Evolutionary conservation across 768 basidiomycete species (phyloP).

Genomic region (Tubosaeta brunneosetosa): DNA sequence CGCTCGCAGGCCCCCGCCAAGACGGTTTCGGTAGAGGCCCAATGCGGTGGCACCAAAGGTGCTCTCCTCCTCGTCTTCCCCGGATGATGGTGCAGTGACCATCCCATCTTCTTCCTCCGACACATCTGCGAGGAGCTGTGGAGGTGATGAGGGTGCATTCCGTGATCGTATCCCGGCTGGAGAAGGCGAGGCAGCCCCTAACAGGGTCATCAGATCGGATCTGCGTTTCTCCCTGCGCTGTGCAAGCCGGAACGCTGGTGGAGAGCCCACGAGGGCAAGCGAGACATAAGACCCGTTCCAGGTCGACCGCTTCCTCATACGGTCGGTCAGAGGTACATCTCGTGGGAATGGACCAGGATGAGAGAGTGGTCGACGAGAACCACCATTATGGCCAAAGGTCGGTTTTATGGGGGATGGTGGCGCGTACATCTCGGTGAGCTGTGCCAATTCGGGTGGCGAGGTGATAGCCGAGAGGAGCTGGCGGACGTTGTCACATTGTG

Average conservation of each 20-base stretch:
- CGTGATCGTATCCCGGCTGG: conserved; percentile 27
- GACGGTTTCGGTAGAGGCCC: conserved; percentile 52
- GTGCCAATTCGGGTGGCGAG: conserved; percentile 63
- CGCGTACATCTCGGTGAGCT: conserved; percentile 85
- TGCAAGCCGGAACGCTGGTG: conserved; percentile 37
- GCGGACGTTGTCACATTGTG: conserved; percentile 78
- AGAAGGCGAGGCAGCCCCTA: conserved; percentile 30
- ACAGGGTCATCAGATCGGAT: conserved; percentile 49
- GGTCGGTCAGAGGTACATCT: conserved; percentile 16
- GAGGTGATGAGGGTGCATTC: conserved; percentile 40
- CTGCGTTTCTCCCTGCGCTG: conserved; percentile 49
- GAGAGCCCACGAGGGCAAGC: conserved; percentile 45
- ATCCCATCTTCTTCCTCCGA: conserved; percentile 37
- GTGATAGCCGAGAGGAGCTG: conserved; percentile 75
- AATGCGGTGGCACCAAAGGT: conserved; percentile 63
- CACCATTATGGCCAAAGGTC: conserved; percentile 20
- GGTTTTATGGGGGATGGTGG: conserved; percentile 57
- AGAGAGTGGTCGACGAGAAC: conserved; percentile 43
- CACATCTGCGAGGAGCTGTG: conserved; percentile 32
- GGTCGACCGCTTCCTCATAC: conserved; percentile 54
- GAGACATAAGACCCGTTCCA: conserved; percentile 69
- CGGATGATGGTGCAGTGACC: conserved; percentile 18
- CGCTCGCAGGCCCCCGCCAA: conserved; percentile 44
- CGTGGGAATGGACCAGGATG: conserved; percentile 31
- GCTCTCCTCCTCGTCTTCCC: conserved; percentile 25